Evolutionary conservation across 192 early-diverging fungal genomes (phyloP).

Genomic region (Spinellus fusiger): DNA sequence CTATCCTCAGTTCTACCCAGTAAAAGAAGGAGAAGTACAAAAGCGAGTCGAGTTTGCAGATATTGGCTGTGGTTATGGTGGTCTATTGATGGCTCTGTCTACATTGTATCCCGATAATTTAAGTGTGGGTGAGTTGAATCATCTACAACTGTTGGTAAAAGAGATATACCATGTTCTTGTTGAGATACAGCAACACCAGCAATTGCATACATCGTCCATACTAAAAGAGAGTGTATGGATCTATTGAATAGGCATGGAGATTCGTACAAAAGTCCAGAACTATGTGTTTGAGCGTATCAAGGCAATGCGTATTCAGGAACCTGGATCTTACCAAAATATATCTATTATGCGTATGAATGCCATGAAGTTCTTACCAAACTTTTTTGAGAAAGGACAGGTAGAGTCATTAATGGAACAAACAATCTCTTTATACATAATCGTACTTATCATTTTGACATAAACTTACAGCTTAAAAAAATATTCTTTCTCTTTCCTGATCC

Average conservation of each 20-base stretch:
- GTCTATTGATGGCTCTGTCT: slow-evolving; percentile 79
- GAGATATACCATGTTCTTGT: too few species aligned
- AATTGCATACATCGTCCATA: neutral
- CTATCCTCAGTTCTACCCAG: slow-evolving; percentile 66
- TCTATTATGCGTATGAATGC: slow-evolving; percentile 97
- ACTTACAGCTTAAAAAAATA: slow-evolving; percentile 76
- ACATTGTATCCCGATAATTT: slow-evolving; percentile 89
- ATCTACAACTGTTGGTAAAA: too few species aligned
- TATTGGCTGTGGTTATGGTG: slow-evolving; percentile 98
- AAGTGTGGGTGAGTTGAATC: slow-evolving; percentile 62
- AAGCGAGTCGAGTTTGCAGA: slow-evolving; percentile 92
- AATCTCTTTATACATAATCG: too few species aligned
- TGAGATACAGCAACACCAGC: too few species aligned
- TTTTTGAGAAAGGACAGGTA: slow-evolving; percentile 92
- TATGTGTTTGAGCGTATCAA: slow-evolving; percentile 88
- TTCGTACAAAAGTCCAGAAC: slow-evolving; percentile 89
- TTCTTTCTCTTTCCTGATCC: slow-evolving; percentile 99
- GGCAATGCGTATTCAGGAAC: slow-evolving; percentile 68
- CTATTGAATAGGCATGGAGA: slow-evolving; percentile 80
- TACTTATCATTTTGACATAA: neutral
- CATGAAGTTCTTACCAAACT: slow-evolving; percentile 97
- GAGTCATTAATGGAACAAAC: neutral
- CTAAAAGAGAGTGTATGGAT: too few species aligned
- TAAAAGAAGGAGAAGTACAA: slow-evolving; percentile 28
- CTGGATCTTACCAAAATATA: slow-evolving; percentile 90